Conservation (phyloP, 2,329 filamentous ascomycete species). For the Gnomoniopsis smithogilvyi region DNA sequence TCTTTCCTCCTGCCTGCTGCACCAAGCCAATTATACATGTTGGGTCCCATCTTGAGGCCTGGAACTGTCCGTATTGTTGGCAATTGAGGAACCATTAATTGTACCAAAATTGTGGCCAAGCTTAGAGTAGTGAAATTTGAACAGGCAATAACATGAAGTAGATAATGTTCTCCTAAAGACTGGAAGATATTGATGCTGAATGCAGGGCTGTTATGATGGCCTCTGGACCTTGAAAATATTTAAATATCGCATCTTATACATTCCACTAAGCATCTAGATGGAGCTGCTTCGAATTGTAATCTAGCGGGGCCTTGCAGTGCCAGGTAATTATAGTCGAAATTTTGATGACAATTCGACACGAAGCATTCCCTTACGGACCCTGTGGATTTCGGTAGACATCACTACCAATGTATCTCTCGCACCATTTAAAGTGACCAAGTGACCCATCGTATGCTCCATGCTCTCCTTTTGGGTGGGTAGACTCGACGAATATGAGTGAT, state of each 20-base stretch:
- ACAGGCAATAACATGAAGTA: not conserved
- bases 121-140: not conserved
- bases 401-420: not conserved
- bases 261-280: not conserved
- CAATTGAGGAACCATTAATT: not conserved
- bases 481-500: not conserved
- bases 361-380: not conserved
- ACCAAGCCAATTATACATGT: not conserved
- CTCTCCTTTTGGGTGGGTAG: not conserved
- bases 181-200: not conserved
- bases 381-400: not conserved
- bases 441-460: not conserved
- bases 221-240: not conserved
- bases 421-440: not conserved
- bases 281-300: not conserved
- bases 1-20: not conserved
- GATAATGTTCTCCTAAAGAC: not conserved
- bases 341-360: not conserved
- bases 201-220: not conserved
- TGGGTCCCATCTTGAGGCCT: not conserved
- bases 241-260: constrained; percentile 16
- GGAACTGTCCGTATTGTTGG: not conserved
- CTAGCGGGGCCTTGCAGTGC: constrained; percentile 7
- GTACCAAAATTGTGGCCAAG: not conserved
- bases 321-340: not conserved